These are phyloP conservation scores for Mortierella antarctica DNA, from an alignment of 192 early-diverging fungal species.

Conservation along the genomic window DNA sequence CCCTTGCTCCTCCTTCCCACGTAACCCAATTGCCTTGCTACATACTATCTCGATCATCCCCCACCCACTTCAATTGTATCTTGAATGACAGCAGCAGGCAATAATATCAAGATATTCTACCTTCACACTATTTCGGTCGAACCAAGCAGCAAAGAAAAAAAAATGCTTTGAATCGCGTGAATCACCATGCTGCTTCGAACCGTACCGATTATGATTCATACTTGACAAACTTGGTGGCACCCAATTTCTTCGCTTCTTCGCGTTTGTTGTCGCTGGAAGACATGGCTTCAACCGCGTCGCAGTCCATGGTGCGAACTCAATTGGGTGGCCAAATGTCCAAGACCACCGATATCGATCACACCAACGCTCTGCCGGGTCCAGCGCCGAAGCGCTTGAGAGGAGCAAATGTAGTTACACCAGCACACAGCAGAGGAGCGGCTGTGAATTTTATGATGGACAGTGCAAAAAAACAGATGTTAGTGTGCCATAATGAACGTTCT, in stretches of 20 bases:
- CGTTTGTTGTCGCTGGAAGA: conserved; percentile 65
- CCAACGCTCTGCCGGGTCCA: conserved; percentile 62
- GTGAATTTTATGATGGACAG: neutral
- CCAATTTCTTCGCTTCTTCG: conserved; percentile 64
- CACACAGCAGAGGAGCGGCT: conserved; percentile 86
- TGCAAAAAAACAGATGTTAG: no score
- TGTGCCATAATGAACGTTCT: no score
- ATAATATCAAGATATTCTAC: conserved; percentile 67
- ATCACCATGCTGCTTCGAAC: neutral
- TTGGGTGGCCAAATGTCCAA: conserved; percentile 77
- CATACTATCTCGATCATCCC: no score
- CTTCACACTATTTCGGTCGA: conserved; percentile 71
- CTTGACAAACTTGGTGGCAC: conserved; percentile 66
- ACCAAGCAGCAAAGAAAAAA: conserved; percentile 27
- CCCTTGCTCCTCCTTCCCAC: conserved; percentile 10
- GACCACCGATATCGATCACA: conserved; percentile 75
- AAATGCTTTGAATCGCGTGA: neutral
- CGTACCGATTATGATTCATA: neutral
- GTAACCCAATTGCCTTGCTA: no score
- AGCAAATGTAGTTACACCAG: conserved; percentile 80
- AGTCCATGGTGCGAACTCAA: conserved; percentile 63
- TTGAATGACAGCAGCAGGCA: neutral
- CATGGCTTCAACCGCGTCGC: conserved; percentile 65
- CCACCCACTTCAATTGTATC: no score
- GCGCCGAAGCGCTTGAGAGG: conserved; percentile 65